These are phyloP conservation scores for Neoboletus brunneissimus DNA, from an alignment of 768 basidiomycete species.

Conservation along the genomic window DNA sequence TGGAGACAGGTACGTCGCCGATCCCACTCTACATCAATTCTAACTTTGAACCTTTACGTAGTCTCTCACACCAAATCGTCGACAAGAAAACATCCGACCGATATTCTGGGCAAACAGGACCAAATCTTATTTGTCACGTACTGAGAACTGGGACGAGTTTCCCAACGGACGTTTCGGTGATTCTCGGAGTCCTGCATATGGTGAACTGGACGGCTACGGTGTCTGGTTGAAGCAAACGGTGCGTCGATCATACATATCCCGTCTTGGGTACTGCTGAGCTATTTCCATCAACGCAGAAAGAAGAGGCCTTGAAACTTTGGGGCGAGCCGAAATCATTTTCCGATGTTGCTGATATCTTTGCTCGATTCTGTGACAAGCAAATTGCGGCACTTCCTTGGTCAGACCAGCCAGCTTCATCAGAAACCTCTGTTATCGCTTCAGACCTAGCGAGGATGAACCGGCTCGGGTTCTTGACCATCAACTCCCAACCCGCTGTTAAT, in stretches of 20 bases:
- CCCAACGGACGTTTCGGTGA: slow-evolving; percentile 99
- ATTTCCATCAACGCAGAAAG: slow-evolving; percentile 56
- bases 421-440: slow-evolving; percentile 77
- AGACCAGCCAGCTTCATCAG: slow-evolving; percentile 79
- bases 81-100: slow-evolving; percentile 90
- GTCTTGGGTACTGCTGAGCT: slow-evolving; percentile 5
- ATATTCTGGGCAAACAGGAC: slow-evolving; percentile 99
- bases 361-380: slow-evolving; percentile 73
- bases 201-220: slow-evolving; percentile 96
- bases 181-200: slow-evolving; percentile 95
- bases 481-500: slow-evolving; percentile 95
- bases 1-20: slow-evolving; percentile 79
- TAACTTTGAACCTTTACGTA: slow-evolving; percentile 28
- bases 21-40: neutral
- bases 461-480: slow-evolving; percentile 93
- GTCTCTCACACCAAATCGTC: slow-evolving; percentile 90
- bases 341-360: slow-evolving; percentile 75
- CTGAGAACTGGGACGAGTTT: slow-evolving; percentile 99
- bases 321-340: slow-evolving; percentile 64
- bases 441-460: slow-evolving; percentile 85
- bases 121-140: slow-evolving; percentile 92
- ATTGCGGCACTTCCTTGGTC: slow-evolving; percentile 91
- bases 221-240: slow-evolving; percentile 90
- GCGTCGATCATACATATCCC: slow-evolving; percentile 17
- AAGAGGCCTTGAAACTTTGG: slow-evolving; percentile 87